Percentiles rank a stretch among this genome's conserved stretches.
Evolutionary conservation across 164 flowering plant species (phyloP).

Genomic region (Aristolochia fimbriata): DNA sequence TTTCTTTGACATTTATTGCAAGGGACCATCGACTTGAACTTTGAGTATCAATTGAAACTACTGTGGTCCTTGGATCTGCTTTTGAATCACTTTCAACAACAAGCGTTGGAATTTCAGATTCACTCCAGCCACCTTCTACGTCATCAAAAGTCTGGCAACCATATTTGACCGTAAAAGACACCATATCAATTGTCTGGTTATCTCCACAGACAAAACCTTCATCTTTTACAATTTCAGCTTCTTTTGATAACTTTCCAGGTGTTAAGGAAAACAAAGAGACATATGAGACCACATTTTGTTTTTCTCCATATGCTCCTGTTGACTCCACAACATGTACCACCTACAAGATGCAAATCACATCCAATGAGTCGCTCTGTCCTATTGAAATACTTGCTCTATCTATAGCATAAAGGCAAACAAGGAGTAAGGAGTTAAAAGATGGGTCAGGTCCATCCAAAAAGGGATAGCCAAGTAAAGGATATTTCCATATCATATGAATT

Average conservation of each 20-base stretch:
- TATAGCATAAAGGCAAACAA: not conserved
- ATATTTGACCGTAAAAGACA: conserved; percentile 71
- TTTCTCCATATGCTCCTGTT: conserved; percentile 31
- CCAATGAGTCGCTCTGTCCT: not conserved
- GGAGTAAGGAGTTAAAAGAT: not conserved
- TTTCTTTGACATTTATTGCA: conserved; percentile 57
- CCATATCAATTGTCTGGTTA: conserved; percentile 57
- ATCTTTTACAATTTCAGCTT: conserved; percentile 45
- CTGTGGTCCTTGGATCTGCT: conserved; percentile 36
- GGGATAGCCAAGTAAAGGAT: too few species aligned
- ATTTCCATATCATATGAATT: too few species aligned
- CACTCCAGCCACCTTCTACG: conserved; percentile 55
- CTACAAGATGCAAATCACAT: conserved; percentile 24
- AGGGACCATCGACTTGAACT: conserved; percentile 81
- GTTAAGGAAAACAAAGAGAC: conserved; percentile 71
- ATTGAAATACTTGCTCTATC: not conserved
- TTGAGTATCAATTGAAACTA: conserved; percentile 54
- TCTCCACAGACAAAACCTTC: conserved; percentile 74
- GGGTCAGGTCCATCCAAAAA: too few species aligned
- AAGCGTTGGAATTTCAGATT: conserved; percentile 59
- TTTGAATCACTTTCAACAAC: conserved; percentile 36
- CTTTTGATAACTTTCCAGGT: conserved; percentile 72
- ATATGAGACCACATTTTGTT: conserved; percentile 45
- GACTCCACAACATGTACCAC: conserved; percentile 91
- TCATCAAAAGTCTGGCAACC: conserved; percentile 59